A percentile compares a stretch with the other conserved stretches of the same genome.
Evolutionary conservation across 2,329 filamentous ascomycete genomes (phyloP).

Genomic region (Aspergillus fructus): DNA sequence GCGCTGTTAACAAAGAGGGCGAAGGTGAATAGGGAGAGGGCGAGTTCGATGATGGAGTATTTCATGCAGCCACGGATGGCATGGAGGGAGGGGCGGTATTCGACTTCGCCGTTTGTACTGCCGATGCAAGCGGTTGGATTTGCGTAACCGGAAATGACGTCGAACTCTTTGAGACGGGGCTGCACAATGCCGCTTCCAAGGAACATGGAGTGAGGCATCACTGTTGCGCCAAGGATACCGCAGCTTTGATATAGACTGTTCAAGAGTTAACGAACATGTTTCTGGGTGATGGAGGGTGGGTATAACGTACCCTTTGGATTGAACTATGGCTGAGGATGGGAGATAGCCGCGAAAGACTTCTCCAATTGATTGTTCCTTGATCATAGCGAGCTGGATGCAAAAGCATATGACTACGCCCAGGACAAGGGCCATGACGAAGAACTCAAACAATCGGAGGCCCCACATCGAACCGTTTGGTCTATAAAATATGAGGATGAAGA

Average conservation of each 20-base stretch:
- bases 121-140: slow-evolving; percentile 28
- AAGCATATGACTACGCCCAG: slow-evolving; percentile 58
- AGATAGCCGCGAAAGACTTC: slow-evolving; percentile 56
- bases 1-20: slow-evolving; percentile 81
- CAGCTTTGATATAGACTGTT: slow-evolving; percentile 54
- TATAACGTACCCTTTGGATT: slow-evolving; percentile 49
- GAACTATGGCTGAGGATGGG: slow-evolving; percentile 53
- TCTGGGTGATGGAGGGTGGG: not conserved
- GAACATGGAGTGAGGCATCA: slow-evolving; percentile 62
- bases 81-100: slow-evolving; percentile 68
- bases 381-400: slow-evolving; percentile 56
- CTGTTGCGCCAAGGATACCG: slow-evolving; percentile 53
- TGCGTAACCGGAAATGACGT: slow-evolving; percentile 41
- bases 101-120: slow-evolving; percentile 49
- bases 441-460: slow-evolving; percentile 53
- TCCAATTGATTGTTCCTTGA: slow-evolving; percentile 49
- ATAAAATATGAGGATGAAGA: slow-evolving; percentile 58
- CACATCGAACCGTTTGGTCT: slow-evolving; percentile 52
- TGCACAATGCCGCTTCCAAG: slow-evolving; percentile 58
- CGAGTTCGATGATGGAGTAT: slow-evolving; percentile 69
- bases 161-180: slow-evolving; percentile 51
- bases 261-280: slow-evolving; percentile 9
- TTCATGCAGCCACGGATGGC: slow-evolving; percentile 75
- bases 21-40: slow-evolving; percentile 74
- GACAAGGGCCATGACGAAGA: slow-evolving; percentile 55